These are phyloP conservation scores for Theobroma cacao DNA, from an alignment of 345 rosid species.

Conservation along the genomic window DNA sequence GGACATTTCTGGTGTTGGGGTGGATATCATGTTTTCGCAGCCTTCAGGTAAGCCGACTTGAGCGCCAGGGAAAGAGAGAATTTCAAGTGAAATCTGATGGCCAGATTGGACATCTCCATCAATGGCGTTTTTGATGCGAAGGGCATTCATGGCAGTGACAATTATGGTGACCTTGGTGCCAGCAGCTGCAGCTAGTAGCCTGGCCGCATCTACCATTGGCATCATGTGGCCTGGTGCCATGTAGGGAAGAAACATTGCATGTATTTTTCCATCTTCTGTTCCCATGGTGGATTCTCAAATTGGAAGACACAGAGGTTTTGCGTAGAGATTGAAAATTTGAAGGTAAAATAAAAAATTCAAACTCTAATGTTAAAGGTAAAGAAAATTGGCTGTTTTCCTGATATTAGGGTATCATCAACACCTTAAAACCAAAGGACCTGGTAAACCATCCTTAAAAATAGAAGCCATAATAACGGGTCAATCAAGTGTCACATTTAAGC, in stretches of 20 bases:
- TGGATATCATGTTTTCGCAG: not conserved
- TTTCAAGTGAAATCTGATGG: slow-evolving; percentile 13
- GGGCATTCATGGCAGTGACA: slow-evolving; percentile 29
- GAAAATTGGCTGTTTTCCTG: not conserved
- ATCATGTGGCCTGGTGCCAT: slow-evolving; percentile 51
- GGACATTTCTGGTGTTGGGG: slow-evolving; percentile 7
- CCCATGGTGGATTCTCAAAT: slow-evolving; percentile 20
- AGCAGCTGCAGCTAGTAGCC: slow-evolving; percentile 25
- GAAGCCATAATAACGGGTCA: not conserved
- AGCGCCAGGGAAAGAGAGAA: slow-evolving; percentile 1
- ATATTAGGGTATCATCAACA: not conserved
- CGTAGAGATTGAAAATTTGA: not conserved
- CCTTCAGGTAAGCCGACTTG: slow-evolving; percentile 13
- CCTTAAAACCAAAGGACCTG: not conserved
- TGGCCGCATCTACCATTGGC: slow-evolving; percentile 41
- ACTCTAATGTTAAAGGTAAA: not conserved
- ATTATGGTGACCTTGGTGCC: slow-evolving; percentile 31
- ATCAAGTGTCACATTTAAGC: not conserved
- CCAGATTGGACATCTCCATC: slow-evolving; percentile 23
- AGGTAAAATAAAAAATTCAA: not conserved
- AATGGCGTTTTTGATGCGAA: slow-evolving; percentile 14
- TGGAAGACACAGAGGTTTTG: not conserved
- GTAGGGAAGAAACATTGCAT: slow-evolving; percentile 42
- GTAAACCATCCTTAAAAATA: not conserved
- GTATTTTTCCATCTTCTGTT: slow-evolving; percentile 15